Conservation (phyloP, 306 rosid genomes). For the Casuarina glauca region DNA sequence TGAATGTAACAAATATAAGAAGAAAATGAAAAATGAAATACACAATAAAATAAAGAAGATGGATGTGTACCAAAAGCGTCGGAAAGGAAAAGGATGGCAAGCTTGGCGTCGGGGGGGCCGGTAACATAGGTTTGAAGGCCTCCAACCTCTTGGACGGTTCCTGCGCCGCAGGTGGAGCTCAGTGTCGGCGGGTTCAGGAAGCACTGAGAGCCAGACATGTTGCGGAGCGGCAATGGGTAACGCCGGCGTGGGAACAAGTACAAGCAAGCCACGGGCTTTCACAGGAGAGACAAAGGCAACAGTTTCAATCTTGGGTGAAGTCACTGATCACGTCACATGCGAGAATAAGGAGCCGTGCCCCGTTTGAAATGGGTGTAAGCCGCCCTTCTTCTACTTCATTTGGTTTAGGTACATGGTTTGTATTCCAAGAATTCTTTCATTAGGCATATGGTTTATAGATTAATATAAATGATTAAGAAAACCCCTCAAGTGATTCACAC, state of each 20-base stretch:
- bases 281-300: neutral
- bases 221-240: neutral
- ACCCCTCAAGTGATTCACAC: no score
- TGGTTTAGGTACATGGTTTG: no score
- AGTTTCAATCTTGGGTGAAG: no score
- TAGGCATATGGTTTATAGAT: no score
- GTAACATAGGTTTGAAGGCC: slow-evolving; percentile 44
- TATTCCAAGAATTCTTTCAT: no score
- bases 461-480: no score
- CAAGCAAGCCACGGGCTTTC: neutral
- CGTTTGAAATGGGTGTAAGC: no score
- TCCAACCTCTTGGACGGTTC: slow-evolving; percentile 39
- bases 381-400: no score
- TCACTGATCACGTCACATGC: no score
- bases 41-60: neutral
- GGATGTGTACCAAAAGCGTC: slow-evolving; percentile 43
- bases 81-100: slow-evolving; percentile 48
- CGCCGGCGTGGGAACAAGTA: neutral
- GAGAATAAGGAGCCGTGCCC: no score
- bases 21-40: no score
- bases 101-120: slow-evolving; percentile 41
- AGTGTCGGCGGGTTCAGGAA: slow-evolving; percentile 40
- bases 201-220: slow-evolving; percentile 46
- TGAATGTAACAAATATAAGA: no score
- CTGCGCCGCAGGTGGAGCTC: slow-evolving; percentile 34